Conservation (phyloP, 2,329 filamentous ascomycete genomes). For the Cordyceps javanica region DNA sequence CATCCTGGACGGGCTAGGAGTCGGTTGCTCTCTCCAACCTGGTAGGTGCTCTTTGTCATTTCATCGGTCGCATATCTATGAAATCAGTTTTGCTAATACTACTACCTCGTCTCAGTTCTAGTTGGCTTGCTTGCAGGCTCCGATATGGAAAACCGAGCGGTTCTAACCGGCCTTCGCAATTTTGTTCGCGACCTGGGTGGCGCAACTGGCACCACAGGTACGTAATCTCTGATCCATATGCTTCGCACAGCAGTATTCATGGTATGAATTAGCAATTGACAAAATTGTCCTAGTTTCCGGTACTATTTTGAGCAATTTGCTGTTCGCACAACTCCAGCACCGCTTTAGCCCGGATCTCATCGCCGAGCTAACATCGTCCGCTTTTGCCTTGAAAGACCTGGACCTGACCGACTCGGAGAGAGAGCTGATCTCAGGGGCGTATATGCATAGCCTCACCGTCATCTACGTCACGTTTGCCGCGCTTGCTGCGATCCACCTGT, state of each 20-base stretch:
- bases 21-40: conserved; percentile 5
- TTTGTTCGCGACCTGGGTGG: conserved; percentile 4
- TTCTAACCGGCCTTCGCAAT: not conserved
- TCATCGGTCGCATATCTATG: not conserved
- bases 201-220: conserved; percentile 4
- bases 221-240: not conserved
- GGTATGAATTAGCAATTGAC: not conserved
- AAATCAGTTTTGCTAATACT: not conserved
- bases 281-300: not conserved
- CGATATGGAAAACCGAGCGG: not conserved
- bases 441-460: not conserved
- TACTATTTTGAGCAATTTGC: not conserved
- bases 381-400: conserved; percentile 7
- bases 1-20: not conserved
- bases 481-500: not conserved
- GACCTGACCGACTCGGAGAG: not conserved
- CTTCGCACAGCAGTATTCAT: not conserved
- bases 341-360: not conserved
- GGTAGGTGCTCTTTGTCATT: not conserved
- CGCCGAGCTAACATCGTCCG: not conserved
- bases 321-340: not conserved
- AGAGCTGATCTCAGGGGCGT: not conserved
- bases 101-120: not conserved
- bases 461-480: not conserved
- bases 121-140: conserved; percentile 1